A percentile compares a stretch with the other conserved stretches of the same genome.
Evolutionary conservation across 1,284 basidiomycete species (phyloP).

Genomic region (Coriolopsis trogii): DNA sequence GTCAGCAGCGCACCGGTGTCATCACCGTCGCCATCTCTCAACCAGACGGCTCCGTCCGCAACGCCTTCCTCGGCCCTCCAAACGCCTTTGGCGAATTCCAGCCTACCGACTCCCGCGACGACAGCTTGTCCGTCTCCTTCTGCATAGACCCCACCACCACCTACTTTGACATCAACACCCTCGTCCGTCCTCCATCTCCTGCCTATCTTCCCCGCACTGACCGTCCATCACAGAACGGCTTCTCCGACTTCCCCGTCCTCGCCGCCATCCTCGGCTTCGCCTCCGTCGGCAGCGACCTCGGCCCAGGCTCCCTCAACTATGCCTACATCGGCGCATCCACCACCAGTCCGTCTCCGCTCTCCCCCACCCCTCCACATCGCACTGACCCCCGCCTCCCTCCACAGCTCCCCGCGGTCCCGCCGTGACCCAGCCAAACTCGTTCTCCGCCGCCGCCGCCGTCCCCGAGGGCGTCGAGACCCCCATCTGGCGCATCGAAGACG

Average conservation of each 20-base stretch:
- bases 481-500: constrained; percentile 25
- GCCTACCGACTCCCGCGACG: constrained; percentile 9
- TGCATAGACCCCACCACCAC: constrained; percentile 6
- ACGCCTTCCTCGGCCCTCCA: constrained; percentile 12
- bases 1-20: constrained; percentile 17
- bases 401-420: constrained; percentile 22
- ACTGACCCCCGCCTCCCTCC: background rate
- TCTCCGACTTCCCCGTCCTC: constrained; percentile 18
- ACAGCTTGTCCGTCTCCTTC: constrained; percentile 21
- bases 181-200: constrained; percentile 8
- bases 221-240: constrained; percentile 23
- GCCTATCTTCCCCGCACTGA: background rate
- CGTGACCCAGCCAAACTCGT: constrained; percentile 18
- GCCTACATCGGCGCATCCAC: constrained; percentile 24
- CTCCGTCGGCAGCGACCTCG: constrained; percentile 12
- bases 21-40: constrained; percentile 14
- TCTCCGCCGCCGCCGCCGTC: constrained; percentile 19
- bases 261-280: constrained; percentile 25
- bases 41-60: background rate
- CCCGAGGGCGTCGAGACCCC: constrained; percentile 22
- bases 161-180: constrained; percentile 18
- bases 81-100: constrained; percentile 31
- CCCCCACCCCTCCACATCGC: background rate
- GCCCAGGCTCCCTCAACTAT: constrained; percentile 20
- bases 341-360: constrained; percentile 13